Conservation (phyloP, 1,139 yeast species). For the Saccharomycopsis hybrid region DNA sequence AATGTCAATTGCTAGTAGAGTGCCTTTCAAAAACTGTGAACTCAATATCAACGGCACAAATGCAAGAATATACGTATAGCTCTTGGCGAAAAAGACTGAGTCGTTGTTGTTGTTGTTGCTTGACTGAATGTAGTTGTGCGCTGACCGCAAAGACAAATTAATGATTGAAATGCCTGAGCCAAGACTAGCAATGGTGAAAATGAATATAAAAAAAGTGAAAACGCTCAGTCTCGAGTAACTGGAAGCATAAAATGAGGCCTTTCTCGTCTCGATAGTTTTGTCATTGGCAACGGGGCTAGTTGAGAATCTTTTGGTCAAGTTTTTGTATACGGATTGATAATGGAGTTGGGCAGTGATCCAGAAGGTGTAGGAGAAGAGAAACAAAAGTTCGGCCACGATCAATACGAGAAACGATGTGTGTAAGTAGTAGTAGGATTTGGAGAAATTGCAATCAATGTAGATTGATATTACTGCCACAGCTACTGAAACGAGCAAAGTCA, state of each 20-base stretch:
- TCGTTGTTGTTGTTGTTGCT: background rate
- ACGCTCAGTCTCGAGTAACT: background rate
- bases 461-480: conserved; percentile 6
- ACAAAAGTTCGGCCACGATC: conserved; percentile 6
- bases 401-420: conserved; percentile 6
- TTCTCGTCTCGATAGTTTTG: too few species aligned
- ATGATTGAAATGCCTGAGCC: conserved; percentile 4
- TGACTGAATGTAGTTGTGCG: background rate
- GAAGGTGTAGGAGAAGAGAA: background rate
- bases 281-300: too few species aligned
- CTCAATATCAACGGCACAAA: background rate
- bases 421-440: background rate
- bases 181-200: background rate
- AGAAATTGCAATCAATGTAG: background rate
- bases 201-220: background rate
- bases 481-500: background rate
- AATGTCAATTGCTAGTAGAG: background rate
- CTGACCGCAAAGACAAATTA: background rate
- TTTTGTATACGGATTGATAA: background rate
- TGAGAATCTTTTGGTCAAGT: too few species aligned
- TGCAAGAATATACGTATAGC: background rate
- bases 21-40: conserved; percentile 5
- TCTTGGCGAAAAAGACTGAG: background rate
- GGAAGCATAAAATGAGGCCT: too few species aligned
- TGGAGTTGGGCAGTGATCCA: conserved; percentile 1